A percentile compares a stretch with the other conserved stretches of the same genome.
Evolutionary conservation across 139 green algal species (phyloP).

Genomic region (Tetradesmus lagerheimii): DNA sequence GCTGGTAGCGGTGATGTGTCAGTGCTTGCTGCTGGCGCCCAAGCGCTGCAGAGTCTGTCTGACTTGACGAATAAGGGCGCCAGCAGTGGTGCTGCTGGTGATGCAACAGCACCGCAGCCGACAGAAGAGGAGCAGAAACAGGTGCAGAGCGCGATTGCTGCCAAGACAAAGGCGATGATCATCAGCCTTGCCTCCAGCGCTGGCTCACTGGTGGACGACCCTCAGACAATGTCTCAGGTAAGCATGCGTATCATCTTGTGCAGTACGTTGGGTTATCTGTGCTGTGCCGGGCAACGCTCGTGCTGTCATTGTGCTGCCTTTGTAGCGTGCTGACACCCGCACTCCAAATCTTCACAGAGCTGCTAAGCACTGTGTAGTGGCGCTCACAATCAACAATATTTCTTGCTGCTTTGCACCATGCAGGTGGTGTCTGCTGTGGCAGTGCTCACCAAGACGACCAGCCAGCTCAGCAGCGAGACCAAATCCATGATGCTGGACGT

Average conservation of each 20-base stretch:
- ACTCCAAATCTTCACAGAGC: too few relatives aligned
- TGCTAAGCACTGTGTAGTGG: too few relatives aligned
- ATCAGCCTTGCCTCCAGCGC: not conserved
- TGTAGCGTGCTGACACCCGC: too few relatives aligned
- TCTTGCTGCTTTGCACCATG: not conserved
- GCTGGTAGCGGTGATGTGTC: not conserved
- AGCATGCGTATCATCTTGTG: not conserved
- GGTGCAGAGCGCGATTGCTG: not conserved
- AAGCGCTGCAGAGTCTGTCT: not conserved
- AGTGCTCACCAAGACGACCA: not conserved
- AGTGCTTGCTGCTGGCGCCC: not conserved
- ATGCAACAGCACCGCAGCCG: not conserved
- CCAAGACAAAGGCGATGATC: not conserved
- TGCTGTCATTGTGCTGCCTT: too few relatives aligned
- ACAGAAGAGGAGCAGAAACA: not conserved
- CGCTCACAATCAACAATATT: too few relatives aligned
- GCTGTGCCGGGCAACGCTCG: too few relatives aligned
- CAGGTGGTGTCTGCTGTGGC: not conserved
- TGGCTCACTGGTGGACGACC: not conserved
- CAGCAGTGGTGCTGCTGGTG: not conserved
- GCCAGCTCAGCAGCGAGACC: not conserved
- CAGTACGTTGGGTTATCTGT: not conserved
- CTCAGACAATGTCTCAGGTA: not conserved
- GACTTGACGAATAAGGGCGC: not conserved
- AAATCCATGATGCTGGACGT: not conserved